Evolutionary conservation across 2,329 filamentous ascomycete genomes (phyloP), one percentile per base, ranked within the genome.

Genomic region (Tothia fuscella): DNA sequence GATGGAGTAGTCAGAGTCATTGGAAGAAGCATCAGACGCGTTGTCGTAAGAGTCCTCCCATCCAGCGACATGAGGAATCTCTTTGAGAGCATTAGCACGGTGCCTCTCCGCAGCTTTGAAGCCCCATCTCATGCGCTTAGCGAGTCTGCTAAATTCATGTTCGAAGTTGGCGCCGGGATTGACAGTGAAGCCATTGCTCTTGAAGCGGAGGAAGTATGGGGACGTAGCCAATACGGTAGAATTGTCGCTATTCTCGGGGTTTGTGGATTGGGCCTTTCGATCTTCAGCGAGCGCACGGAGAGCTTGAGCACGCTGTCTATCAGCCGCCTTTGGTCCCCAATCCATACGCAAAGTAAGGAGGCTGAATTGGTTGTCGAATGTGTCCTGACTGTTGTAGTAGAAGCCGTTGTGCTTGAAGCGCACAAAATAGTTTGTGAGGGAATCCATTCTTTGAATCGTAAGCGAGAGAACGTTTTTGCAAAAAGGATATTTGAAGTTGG

Each of bases 91-190:
- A n/a, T n/a, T n/a, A n/a, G n/a, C n/a, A n/a, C n/a, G n/a, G n/a
- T n/a, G n/a, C n/a, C n/a, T n/a, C 14, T 30, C 25, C 3, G 10
- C 9, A 6, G 14, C 30, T 16, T 31, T 26, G 14, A 5, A 10
- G 13, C 24, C 17, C 37, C 47, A 50, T 14, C 45, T 44, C 30
- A 48, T 36, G 3, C 43, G 40, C 16, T 43, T 43, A 4, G 46
- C 45, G 13, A 54, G 45, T 4, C 47, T 50, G 9, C 39, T 42
- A 40, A 54, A 51, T 16, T 49, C 39, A 20, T 41, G 36, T 17
- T 34, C 21, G 32, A 53, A 42, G 13, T 35, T 33, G 2, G 46
- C 46, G 2, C 41, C 30, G 0, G 44, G 43, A 6, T 48, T 39
- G 5, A 42, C 28, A 7, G 30, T 17, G 32, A 53, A 51, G 33